Conservation (phyloP, 352 stramenopile species). For the Pythium plurisporium region DNA sequence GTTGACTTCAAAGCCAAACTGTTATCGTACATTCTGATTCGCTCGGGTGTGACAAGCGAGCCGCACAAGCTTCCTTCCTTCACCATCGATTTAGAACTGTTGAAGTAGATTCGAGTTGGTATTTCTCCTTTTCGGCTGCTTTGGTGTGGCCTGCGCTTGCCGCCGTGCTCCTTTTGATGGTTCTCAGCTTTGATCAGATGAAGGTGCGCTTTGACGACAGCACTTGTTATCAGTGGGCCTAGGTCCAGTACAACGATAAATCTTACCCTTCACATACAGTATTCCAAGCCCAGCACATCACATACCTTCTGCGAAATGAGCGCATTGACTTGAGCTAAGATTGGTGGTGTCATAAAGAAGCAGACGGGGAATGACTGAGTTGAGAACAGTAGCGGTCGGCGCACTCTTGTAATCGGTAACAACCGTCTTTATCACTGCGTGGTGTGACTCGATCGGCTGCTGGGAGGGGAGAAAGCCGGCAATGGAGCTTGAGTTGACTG, state of each 20-base stretch:
- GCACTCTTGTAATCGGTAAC: constrained; percentile 1
- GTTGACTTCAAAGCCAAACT: background rate
- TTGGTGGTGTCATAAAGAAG: background rate
- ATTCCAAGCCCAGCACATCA: background rate
- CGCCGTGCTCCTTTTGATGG: background rate
- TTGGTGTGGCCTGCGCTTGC: too few species aligned
- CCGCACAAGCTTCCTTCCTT: background rate
- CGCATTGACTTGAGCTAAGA: background rate
- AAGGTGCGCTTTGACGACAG: too few species aligned
- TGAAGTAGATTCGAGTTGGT: background rate
- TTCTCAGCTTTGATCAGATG: too few species aligned
- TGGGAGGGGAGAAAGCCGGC: background rate
- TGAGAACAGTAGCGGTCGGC: background rate
- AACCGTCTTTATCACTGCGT: background rate
- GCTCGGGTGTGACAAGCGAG: background rate
- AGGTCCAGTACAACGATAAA: too few species aligned
- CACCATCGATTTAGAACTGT: background rate
- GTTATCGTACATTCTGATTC: background rate
- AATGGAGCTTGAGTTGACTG: background rate
- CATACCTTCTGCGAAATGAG: background rate
- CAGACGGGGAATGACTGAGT: background rate
- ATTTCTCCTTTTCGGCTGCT: background rate
- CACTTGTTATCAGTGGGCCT: too few species aligned
- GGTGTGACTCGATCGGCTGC: constrained; percentile 1
- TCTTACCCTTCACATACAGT: background rate